Base-by-base conservation (phyloP, 129 eudicot species). In the Solidago caesia region DNA sequence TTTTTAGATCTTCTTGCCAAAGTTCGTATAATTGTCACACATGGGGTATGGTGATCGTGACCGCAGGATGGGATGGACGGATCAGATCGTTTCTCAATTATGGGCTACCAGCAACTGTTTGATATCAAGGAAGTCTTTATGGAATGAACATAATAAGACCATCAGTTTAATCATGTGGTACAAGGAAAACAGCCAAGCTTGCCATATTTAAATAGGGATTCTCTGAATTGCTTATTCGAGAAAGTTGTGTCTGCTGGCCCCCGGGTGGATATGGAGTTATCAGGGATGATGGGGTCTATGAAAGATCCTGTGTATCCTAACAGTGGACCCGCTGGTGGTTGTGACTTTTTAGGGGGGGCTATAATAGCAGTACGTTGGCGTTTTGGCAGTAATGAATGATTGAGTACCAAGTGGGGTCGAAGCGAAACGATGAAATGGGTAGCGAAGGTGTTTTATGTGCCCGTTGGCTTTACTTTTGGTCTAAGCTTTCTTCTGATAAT, bases 21-120 rank as follows among this genome's bases (percentile, higher is more conserved):
- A 87, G 88, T 71, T 85, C 91, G 43, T 82, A 84, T 13, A 82
- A 67, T 67, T 84, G 96, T 67, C 94, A 91, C 71, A 82, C 89
- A 6, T 95, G 97, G 99, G 99, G 97, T 45, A 63, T 95, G 63
- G 97, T 95, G 25, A 87, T 95, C 25, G 92, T 95, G 8, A 91
- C 97, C 8, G 99, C 96, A 39, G 89, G 96, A 2, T 89, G 96
- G 96, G 97, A 91, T 76, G 99, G 99, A 55, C 86, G 89, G 65
- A 95, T 95, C 55, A 87, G 92, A 80, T 89, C 99, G 44, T 95
- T 91, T 84, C 94, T 85, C 77, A 95, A 91, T 67, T 89, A 95
- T 57, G 99, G 99, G 13, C 73, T 95, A 73, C 99, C 99, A 1
- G 83, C 80, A 25, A 73, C 88, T 25, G 81, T 80, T 71, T 91